Evolutionary conservation across 179 eudicot species (phyloP).

Genomic region (Spergularia azorica): DNA sequence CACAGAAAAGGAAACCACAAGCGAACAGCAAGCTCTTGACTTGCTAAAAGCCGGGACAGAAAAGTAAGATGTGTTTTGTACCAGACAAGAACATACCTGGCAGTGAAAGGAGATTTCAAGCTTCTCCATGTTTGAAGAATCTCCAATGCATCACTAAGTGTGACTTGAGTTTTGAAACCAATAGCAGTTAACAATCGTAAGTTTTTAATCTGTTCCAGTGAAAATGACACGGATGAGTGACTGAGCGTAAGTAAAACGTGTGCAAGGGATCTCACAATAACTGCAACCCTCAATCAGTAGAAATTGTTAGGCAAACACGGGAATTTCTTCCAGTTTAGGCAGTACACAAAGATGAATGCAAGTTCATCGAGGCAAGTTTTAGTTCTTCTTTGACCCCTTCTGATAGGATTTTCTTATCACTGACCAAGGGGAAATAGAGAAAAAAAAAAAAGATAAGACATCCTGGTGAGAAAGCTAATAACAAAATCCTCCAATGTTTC

Average conservation of each 20-base stretch:
- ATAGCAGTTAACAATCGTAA: slow-evolving; percentile 49
- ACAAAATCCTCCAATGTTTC: too few species aligned
- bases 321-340: too few species aligned
- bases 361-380: too few species aligned
- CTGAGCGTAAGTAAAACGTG: too few species aligned
- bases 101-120: slow-evolving; percentile 42
- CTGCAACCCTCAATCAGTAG: too few species aligned
- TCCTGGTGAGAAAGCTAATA: too few species aligned
- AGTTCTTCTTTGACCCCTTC: too few species aligned
- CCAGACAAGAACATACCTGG: slow-evolving; percentile 49
- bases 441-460: too few species aligned
- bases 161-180: slow-evolving; percentile 67
- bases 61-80: not conserved
- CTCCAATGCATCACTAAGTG: slow-evolving; percentile 55
- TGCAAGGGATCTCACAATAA: not conserved
- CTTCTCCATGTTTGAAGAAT: slow-evolving; percentile 60
- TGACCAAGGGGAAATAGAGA: too few species aligned
- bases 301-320: too few species aligned
- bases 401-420: too few species aligned
- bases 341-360: too few species aligned
- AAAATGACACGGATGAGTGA: not conserved
- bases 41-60: not conserved
- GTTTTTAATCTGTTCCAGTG: slow-evolving; percentile 55
- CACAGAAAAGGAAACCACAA: not conserved
- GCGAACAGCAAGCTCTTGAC: not conserved